Evolutionary conservation across 768 basidiomycete species (phyloP).

Genomic region (Mrakia frigida): DNA sequence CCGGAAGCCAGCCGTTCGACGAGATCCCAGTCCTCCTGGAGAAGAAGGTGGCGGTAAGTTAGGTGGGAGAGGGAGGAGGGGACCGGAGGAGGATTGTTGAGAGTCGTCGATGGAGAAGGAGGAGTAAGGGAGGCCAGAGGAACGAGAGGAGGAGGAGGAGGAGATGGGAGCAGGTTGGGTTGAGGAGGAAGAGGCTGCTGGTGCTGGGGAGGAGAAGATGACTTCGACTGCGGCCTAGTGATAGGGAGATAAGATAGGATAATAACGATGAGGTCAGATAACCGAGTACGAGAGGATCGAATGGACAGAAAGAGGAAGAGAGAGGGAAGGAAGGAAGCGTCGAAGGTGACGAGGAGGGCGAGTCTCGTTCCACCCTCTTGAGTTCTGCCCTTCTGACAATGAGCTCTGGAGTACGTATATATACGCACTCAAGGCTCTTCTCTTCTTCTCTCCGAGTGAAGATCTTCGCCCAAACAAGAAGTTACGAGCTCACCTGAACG

Average conservation of each 20-base stretch:
- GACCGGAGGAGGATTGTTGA: neutral
- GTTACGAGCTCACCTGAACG: constrained; percentile 53
- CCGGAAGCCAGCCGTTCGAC: constrained; percentile 26
- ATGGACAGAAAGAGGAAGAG: too few relatives aligned
- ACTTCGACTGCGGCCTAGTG: constrained; percentile 34
- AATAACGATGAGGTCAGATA: too few relatives aligned
- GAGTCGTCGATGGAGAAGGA: constrained; percentile 28
- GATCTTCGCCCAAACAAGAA: neutral
- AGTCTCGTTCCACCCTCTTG: too few relatives aligned
- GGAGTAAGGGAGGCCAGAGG: neutral
- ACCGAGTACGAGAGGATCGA: too few relatives aligned
- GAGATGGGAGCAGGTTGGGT: neutral
- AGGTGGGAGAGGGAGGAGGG: constrained; percentile 7
- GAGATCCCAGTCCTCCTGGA: neutral
- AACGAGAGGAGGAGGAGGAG: neutral
- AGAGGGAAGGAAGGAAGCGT: too few relatives aligned
- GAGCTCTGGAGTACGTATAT: too few relatives aligned
- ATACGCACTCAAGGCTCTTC: constrained; percentile 26
- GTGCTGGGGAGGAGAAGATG: constrained; percentile 36
- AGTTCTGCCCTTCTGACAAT: too few relatives aligned
- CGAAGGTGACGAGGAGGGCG: too few relatives aligned
- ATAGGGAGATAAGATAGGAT: constrained; percentile 49
- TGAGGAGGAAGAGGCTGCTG: constrained; percentile 1
- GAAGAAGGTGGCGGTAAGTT: neutral
- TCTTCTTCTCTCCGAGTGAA: neutral